Percentiles rank a stretch among this genome's conserved stretches.
Evolutionary conservation across 2,329 filamentous ascomycete species (phyloP).

Genomic region (Xylaria sp.): DNA sequence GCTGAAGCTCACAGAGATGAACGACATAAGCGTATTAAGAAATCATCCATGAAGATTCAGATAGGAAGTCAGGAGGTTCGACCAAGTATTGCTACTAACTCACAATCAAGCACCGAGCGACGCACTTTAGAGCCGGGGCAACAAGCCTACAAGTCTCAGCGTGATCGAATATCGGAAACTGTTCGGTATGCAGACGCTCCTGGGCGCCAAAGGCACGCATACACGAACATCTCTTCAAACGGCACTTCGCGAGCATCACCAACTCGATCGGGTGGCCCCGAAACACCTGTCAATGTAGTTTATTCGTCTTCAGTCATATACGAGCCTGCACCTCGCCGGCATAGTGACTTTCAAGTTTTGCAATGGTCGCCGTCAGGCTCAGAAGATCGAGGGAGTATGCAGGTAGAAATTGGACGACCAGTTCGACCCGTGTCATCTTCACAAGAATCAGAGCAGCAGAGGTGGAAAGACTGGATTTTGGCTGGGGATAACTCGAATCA

Average conservation of each 20-base stretch:
- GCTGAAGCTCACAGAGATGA: constrained; percentile 2
- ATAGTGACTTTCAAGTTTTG: constrained; percentile 38
- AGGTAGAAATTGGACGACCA: constrained; percentile 44
- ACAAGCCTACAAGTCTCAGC: neutral
- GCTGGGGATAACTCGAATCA: constrained; percentile 24
- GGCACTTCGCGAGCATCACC: neutral
- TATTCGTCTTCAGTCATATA: constrained; percentile 44
- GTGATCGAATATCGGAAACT: neutral
- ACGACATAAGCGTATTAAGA: constrained; percentile 6
- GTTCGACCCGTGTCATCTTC: constrained; percentile 36
- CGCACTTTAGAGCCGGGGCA: constrained; percentile 30
- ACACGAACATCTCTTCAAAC: neutral
- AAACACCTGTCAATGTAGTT: constrained; percentile 41
- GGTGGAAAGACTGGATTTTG: constrained; percentile 40
- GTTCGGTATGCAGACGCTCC: neutral
- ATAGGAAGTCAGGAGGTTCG: constrained; percentile 52
- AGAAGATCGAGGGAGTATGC: constrained; percentile 42
- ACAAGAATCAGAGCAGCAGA: constrained; percentile 40
- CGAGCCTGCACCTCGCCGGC: constrained; percentile 44
- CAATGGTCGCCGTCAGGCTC: constrained; percentile 44
- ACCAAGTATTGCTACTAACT: constrained; percentile 37
- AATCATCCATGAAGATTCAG: constrained; percentile 45
- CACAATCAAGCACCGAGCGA: constrained; percentile 36
- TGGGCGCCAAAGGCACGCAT: neutral
- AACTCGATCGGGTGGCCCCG: constrained; percentile 9